Evolutionary conservation across 768 basidiomycete genomes (phyloP), one percentile per base, ranked within the genome.

Genomic region (Phlebiopsis gigantea): DNA sequence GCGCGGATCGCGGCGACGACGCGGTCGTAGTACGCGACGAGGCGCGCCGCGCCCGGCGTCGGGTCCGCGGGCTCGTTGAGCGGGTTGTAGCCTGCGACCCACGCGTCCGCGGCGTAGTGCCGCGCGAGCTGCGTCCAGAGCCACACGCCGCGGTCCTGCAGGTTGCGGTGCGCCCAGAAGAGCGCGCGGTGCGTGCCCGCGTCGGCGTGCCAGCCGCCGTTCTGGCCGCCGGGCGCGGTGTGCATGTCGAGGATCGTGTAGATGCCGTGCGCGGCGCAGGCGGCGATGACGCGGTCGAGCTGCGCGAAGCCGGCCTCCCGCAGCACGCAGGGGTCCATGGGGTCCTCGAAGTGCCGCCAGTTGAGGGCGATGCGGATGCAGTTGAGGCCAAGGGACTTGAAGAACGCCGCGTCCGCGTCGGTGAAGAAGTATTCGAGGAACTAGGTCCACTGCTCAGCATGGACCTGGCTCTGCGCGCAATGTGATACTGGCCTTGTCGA

Each of bases 1-100:
- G 77, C 75, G 26, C 87, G 81, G 67, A 94, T 90, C 19, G 85
- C 86, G 26, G 73, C 73, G 70, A 90, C 79, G 29, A 89, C 75
- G 17, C 81, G 73, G 61, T 82, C 77, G 71, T 92, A 92, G 72
- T 85, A 90, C 5, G 60, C 66, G 59, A 90, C 65, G 48, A 93
- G 72, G 41, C 84, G 75, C 15, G 73, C 77, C 68, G 89, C 88
- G 46, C 81, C 73, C 15, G 82, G 72, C 8, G 3, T 6, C 14
- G 82, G 72, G 64, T 91, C 90, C 7, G 88, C 81, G 34, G 88
- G 84, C 71, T 93, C 90, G 77, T 92, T 94, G 51, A 93, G 74
- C 6, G 85, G 88, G 68, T 93, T 93, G 73, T 89, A 93, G 6
- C 90, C 88, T 2, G 89, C 90, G 53, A 93, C 83, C 90, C 89